Conservation (phyloP, 2,329 filamentous ascomycete genomes). For the Ambrosiella cleistominuta region DNA sequence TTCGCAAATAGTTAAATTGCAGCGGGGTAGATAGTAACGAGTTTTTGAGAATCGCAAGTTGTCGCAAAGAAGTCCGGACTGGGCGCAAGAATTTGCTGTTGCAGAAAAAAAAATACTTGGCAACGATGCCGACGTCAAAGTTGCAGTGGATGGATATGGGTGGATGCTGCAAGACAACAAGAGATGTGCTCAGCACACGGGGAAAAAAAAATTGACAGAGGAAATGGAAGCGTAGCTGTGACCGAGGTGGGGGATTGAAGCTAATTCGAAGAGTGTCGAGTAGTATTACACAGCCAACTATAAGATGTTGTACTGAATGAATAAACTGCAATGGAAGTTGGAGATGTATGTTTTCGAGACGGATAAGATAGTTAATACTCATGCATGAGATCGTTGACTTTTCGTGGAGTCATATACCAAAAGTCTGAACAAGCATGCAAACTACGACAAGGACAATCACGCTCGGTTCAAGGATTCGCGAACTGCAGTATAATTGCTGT, state of each 20-base stretch:
- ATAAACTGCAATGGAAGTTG: too few species aligned
- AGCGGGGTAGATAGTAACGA: neutral
- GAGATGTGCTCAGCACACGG: neutral
- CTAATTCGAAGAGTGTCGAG: too few species aligned
- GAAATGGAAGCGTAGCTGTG: neutral
- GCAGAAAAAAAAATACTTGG: constrained; percentile 1
- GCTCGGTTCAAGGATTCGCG: neutral
- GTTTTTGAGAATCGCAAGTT: neutral
- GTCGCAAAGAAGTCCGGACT: neutral
- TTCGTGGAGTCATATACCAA: neutral
- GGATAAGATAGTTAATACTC: neutral
- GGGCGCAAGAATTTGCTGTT: neutral
- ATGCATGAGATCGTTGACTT: neutral
- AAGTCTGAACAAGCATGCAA: neutral
- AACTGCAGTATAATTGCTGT: neutral
- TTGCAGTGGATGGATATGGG: neutral
- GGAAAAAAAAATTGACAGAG: neutral
- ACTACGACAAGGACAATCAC: neutral
- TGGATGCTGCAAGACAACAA: neutral
- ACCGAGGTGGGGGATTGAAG: neutral
- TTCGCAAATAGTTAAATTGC: neutral
- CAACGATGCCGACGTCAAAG: neutral
- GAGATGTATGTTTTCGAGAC: too few species aligned
- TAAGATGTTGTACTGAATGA: too few species aligned
- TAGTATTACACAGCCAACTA: too few species aligned